Evolutionary conservation across 1,139 yeast species (phyloP).

Genomic region (Groenewaldozyma sp.): DNA sequence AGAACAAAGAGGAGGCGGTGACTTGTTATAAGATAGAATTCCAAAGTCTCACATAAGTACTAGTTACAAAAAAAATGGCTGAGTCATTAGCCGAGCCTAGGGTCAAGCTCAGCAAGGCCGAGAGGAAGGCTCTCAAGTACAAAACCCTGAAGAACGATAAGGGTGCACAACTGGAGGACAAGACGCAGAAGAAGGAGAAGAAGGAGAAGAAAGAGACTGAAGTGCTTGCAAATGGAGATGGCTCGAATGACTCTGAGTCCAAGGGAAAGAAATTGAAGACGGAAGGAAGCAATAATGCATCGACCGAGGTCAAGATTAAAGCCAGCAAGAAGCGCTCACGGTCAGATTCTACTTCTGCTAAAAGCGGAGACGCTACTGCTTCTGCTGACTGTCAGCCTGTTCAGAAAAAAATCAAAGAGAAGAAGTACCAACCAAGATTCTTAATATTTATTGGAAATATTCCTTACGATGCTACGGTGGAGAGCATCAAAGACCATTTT

Average conservation of each 20-base stretch:
- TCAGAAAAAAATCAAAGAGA: conserved; percentile 13
- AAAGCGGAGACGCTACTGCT: background rate
- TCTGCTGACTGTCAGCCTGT: conserved; percentile 8
- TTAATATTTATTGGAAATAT: conserved; percentile 87
- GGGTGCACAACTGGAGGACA: background rate
- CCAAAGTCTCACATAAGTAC: no score
- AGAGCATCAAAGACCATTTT: conserved; percentile 65
- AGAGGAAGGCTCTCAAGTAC: conserved; percentile 1
- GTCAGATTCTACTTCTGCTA: background rate
- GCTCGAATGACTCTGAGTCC: background rate
- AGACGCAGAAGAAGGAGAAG: conserved; percentile 4
- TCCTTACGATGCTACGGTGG: conserved; percentile 60
- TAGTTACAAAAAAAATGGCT: no score
- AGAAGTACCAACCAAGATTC: conserved; percentile 38
- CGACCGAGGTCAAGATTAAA: conserved; percentile 33
- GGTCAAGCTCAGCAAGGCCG: background rate
- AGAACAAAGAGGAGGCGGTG: no score
- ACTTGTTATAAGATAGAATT: no score
- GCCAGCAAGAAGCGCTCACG: conserved; percentile 18
- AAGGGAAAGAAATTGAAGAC: conserved; percentile 4
- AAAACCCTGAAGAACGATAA: background rate
- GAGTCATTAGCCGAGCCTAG: background rate
- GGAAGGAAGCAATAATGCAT: conserved; percentile 5
- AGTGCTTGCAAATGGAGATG: no score
- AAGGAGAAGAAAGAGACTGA: conserved; percentile 10